Conservation (phyloP, 1,139 yeast species). For the Debaryomyces udenii region DNA sequence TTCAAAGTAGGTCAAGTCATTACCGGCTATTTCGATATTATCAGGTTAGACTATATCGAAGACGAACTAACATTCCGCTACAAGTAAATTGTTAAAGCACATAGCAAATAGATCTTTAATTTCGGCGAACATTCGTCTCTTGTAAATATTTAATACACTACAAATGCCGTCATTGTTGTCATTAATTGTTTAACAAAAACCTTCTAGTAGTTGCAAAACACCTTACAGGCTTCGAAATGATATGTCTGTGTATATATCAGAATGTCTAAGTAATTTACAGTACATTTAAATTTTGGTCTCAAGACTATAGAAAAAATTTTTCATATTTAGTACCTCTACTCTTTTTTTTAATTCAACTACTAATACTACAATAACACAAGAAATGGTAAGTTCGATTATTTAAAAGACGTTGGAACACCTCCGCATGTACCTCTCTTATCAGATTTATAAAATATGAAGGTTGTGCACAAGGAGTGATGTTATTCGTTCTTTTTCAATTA, state of each 20-base stretch:
- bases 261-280: slow-evolving; percentile 4
- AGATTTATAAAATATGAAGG: slow-evolving; percentile 19
- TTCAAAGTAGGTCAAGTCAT: slow-evolving; percentile 29
- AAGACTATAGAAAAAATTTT: background rate
- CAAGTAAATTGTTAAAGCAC: slow-evolving; percentile 4
- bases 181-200: too few species aligned
- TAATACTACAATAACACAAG: slow-evolving; percentile 1
- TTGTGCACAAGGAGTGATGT: slow-evolving; percentile 43
- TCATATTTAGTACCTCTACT: background rate
- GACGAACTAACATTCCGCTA: slow-evolving; percentile 28
- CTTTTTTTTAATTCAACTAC: slow-evolving; percentile 1
- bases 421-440: slow-evolving; percentile 15
- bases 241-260: background rate
- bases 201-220: too few species aligned
- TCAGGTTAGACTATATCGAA: slow-evolving; percentile 37
- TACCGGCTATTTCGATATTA: slow-evolving; percentile 22
- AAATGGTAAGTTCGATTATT: slow-evolving; percentile 33
- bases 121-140: too few species aligned
- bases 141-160: too few species aligned
- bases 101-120: too few species aligned
- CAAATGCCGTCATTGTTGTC: too few species aligned
- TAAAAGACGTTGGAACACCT: slow-evolving; percentile 26
- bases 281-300: background rate
- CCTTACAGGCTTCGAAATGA: too few species aligned
- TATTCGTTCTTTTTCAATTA: slow-evolving; percentile 20